Base-by-base conservation (phyloP, 768 basidiomycete genomes). In the Trichaptum fuscoviolaceum region DNA sequence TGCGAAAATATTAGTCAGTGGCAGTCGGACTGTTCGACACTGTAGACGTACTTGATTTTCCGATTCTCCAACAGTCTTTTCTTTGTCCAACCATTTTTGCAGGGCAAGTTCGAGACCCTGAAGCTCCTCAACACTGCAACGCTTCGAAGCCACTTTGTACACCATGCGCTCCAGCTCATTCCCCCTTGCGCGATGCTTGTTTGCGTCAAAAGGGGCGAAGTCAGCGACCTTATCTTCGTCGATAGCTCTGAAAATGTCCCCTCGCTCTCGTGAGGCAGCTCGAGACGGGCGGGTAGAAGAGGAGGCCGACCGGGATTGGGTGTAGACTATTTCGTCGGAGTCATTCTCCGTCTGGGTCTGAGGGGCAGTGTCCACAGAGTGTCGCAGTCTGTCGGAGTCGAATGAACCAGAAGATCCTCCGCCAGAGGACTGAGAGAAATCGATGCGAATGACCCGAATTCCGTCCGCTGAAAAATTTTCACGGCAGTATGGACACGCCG, bases 111-210 rank as follows among this genome's bases (percentile, higher is more conserved):
- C 69, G 17, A 71, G 64, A 35, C 60, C 67, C 23, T 61, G 65
- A 25, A 71, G 62, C 65, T 71, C 70, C 35, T 71, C 70, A 24
- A 71, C 68, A n/a, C 69, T 67, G 67, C 70, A 71, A 64, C 70
- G 69, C 61, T 65, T 69, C 36, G 70, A 69, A 7, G 70, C 70
- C 23, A 69, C 70, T 25, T 62, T 63, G 26, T 58, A 58, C 25
- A 71, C 70, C 61, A 67, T 65, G 36, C 65, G 67, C 58, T 71
- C 69, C 2, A 71, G 58, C n/a, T 64, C 63, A 24, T 65, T 68
- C 2, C 66, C 70, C 42, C 42, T 52, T 20, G 42, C 42, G 15
- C 42, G 42, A 12, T 52, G 42, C 20, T 52, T 52, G 42, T 12
- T 20, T 20, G 42, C 42, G 42, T 52, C 42, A 12, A 52, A 52